Evolutionary conservation across 129 eudicot species (phyloP).

Genomic region (Flaveria sonorensis): DNA sequence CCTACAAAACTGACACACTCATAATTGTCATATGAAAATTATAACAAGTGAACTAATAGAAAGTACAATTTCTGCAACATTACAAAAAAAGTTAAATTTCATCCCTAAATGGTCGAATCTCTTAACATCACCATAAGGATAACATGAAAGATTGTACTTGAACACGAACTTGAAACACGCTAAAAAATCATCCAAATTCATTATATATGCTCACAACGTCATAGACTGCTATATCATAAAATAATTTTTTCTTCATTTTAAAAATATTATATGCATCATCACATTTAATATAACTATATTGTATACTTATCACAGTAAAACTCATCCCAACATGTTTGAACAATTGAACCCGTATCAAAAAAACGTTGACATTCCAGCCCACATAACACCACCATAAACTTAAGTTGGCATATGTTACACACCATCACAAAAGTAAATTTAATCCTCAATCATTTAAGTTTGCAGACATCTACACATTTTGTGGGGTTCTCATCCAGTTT

Average conservation of each 20-base stretch:
- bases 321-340: neutral
- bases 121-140: no score
- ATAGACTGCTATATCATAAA: neutral
- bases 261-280: neutral
- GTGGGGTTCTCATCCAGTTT: conserved; percentile 16
- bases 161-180: neutral
- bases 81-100: no score
- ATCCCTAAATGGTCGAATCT: no score
- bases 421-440: conserved; percentile 24
- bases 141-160: no score
- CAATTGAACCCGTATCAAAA: neutral
- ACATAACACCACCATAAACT: conserved; percentile 18
- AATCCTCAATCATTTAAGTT: conserved; percentile 26
- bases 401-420: conserved; percentile 22
- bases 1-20: no score
- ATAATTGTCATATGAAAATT: no score
- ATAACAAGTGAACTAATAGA: no score
- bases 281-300: neutral
- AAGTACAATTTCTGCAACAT: no score
- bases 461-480: conserved; percentile 17
- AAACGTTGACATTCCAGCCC: neutral
- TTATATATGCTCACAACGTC: neutral
- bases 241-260: neutral
- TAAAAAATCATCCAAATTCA: neutral
- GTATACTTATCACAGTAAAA: neutral